Percentiles rank a stretch among this genome's conserved stretches.
These are phyloP conservation scores for Colletotrichum paranaense DNA, from an alignment of 2,329 filamentous ascomycete species.

Conservation along the genomic window DNA sequence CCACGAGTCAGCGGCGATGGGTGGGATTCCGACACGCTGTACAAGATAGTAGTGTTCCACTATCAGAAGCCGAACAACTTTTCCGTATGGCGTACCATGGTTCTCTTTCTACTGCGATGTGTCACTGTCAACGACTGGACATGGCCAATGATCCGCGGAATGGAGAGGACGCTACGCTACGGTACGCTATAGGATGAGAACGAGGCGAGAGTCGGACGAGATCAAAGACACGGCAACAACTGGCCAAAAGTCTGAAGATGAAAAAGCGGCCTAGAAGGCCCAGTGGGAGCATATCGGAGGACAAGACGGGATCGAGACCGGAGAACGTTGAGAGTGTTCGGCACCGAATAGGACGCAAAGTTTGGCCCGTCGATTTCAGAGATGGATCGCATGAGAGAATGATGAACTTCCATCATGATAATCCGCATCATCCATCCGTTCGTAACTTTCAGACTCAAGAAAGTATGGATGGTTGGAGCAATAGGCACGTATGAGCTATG, in stretches of 20 bases:
- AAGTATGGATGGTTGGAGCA: not conserved
- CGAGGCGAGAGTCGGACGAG: slow-evolving; percentile 2
- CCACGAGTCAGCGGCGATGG: slow-evolving; percentile 26
- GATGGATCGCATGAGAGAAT: not conserved
- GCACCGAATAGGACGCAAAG: not conserved
- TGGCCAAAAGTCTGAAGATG: not conserved
- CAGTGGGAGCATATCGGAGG: not conserved
- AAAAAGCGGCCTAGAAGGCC: not conserved
- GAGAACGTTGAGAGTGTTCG: not conserved
- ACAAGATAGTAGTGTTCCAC: not conserved
- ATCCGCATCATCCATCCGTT: not conserved
- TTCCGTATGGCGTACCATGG: slow-evolving; percentile 23
- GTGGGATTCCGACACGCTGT: slow-evolving; percentile 26
- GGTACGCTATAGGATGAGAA: not conserved
- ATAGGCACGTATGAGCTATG: not conserved
- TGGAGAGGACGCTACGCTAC: not conserved
- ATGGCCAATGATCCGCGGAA: slow-evolving; percentile 1
- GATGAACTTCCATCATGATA: not conserved
- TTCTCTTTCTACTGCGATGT: not conserved
- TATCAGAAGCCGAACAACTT: not conserved
- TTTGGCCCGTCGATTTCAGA: not conserved
- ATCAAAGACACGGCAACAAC: not conserved
- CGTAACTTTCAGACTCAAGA: not conserved
- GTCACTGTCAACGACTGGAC: slow-evolving; percentile 5
- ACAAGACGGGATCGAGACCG: slow-evolving; percentile 2